phyloP scores from a whole-genome alignment of 441 rosid species.

The Rhodomyrtus psidioides region DNA sequence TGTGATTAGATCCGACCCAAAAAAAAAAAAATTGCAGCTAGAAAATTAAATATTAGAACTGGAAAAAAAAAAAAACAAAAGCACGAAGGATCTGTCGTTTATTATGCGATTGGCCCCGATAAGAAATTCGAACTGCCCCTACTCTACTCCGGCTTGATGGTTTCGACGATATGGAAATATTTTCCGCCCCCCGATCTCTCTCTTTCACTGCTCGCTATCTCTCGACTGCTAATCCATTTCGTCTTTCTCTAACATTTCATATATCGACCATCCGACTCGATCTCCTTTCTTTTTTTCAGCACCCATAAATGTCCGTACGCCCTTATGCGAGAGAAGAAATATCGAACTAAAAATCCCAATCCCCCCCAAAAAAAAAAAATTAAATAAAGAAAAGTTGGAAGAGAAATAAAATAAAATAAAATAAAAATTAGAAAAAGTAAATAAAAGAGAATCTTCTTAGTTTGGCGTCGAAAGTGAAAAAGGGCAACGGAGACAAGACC shows the following conservation, averaged over 20 bases:
- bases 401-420: neutral
- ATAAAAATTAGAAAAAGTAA: neutral
- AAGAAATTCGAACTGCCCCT: fast-evolving
- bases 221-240: neutral
- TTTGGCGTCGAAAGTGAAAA: neutral
- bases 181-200: neutral
- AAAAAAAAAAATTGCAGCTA: too few relatives aligned
- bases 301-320: neutral
- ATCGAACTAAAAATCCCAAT: neutral
- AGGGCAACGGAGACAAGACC: neutral
- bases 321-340: neutral
- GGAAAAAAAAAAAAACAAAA: too few relatives aligned
- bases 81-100: too few relatives aligned
- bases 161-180: neutral
- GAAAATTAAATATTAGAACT: too few relatives aligned
- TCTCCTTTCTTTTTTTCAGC: neutral
- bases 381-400: neutral
- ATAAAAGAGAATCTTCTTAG: neutral
- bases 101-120: neutral
- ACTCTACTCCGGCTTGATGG: fast-evolving
- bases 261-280: neutral
- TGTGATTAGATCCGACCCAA: too few relatives aligned
- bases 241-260: neutral
- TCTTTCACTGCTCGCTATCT: neutral
- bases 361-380: neutral